Base-by-base conservation (phyloP, 805 yeast genomes). In the Candida loeiensis region DNA sequence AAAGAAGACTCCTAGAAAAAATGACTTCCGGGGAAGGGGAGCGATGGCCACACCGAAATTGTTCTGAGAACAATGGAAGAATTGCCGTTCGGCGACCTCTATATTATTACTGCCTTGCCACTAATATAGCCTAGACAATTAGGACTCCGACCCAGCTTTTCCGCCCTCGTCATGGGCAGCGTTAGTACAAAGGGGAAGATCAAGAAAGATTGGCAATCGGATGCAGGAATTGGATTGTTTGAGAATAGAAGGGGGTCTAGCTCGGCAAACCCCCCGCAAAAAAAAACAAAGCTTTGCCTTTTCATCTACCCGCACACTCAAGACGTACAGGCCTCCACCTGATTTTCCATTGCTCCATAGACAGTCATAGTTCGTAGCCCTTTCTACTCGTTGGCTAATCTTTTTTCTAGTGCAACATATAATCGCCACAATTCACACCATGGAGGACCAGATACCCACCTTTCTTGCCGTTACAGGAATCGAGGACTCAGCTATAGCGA, bases 391-490 rank as follows among this genome's bases (percentile, higher is more conserved):
- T 27, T 14, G 7, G n/a, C 16, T 5, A 15, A 13, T 16, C 31
- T 15, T 27, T 27, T 27, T 27, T 27, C 4, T 15, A 4, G 17
- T 27, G 9, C 24, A 21, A 21, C 24, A 11, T 11, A 8, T 27
- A 27, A 13, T 27, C 31, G 31, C 31, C 31, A 27, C 31, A 27
- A 15, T 22, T 25, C n/a, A 14, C 25, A 39, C 24, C 33, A 66
- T 67, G 61, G 75, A 74, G 38, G 84, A 74, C 37, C 63, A 69
- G 35, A 68, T 86, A 27, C 81, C 85, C 16, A 76, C 81, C 16
- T 93, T 93, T 61, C 69, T 90, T 59, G 90, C 91, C 29, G 81
- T 93, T 39, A 89, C 98, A 0, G 85, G 87, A 16, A 77, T 79
- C 2, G 72, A 78, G 2, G 91, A 85, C 55, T 71, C 76, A 1